A percentile compares a stretch with the other conserved stretches of the same genome.
Conservation (phyloP, 345 rosid species). For the Syzygium grande region DNA sequence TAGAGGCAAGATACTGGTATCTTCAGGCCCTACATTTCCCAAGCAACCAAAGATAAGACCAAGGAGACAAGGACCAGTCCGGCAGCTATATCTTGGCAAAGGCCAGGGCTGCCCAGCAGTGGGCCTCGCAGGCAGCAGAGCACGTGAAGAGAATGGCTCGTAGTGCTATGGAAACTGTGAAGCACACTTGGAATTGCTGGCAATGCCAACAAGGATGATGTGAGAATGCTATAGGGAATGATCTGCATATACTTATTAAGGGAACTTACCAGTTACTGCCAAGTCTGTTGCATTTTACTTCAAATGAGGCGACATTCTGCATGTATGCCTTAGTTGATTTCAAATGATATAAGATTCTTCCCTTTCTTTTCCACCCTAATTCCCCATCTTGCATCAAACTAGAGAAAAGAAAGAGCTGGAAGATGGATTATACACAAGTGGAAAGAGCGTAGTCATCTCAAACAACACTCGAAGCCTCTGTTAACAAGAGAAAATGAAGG, state of each 20-base stretch:
- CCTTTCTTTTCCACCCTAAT: not conserved
- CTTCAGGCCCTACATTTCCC: not conserved
- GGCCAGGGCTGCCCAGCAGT: not conserved
- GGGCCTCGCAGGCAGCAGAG: not conserved
- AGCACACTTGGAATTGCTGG: not conserved
- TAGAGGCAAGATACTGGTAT: not conserved
- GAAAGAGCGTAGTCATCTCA: not conserved
- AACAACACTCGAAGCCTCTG: not conserved
- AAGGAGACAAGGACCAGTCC: not conserved
- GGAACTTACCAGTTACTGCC: not conserved
- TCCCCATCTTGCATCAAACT: not conserved
- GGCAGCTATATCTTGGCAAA: not conserved
- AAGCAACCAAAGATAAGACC: not conserved
- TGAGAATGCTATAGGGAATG: not conserved
- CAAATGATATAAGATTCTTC: not conserved
- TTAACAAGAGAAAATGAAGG: not conserved
- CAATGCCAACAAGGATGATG: not conserved
- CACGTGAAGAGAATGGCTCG: not conserved
- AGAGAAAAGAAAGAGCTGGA: not conserved
- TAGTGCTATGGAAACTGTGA: not conserved
- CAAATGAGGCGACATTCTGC: not conserved
- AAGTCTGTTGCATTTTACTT: not conserved
- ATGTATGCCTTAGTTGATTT: not conserved
- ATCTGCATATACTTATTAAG: not conserved
- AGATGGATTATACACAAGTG: not conserved